Evolutionary conservation across 257 asterid genomes (phyloP), one percentile per base, ranked within the genome.

Genomic region (Paulownia fortunei): DNA sequence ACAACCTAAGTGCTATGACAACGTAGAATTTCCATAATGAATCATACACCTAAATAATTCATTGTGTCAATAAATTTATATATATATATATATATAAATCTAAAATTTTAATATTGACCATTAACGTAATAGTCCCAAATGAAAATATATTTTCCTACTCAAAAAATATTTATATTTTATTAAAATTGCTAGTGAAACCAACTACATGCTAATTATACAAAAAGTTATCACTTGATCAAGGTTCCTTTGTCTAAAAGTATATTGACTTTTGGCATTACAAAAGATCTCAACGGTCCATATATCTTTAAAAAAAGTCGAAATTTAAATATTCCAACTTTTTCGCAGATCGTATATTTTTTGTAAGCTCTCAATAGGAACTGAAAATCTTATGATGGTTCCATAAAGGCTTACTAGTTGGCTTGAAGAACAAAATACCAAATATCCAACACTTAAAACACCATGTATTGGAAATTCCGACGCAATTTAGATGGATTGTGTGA

Each of bases 271-370:
- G 63, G 32, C 30, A 41, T 16, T 27, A 27, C 3, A 10, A 32
- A 39, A 63, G 7, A 49, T 62, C 54, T 73, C 36, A 70, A 78
- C 8, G 44, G 42, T 47, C 19, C 77, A 59, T 23, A 11, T 41
- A 34, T 56, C 61, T 69, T 69, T 68, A 16, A 2, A 15, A 68
- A 77, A 72, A 72, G 71, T 34, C 46, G 69, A 69, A 30, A 59
- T 51, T 79, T 63, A 69, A 42, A 79, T 62, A 63, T 79, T 79
- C 79, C 55, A 56, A 42, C 73, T 74, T 80, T 37, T 68, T 69
- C 0, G 32, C 15, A 11, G 39, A 69, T 67, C 59, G 72, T 34
- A 74, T 74, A 68, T 51, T 56, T 41, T 54, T 68, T 59, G 3
- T 65, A 8, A 64, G 26, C 66, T 68, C 51, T 30, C 2, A 9